Conservation (phyloP, 148 eudicot genomes). For the Heliosperma pusillum region DNA sequence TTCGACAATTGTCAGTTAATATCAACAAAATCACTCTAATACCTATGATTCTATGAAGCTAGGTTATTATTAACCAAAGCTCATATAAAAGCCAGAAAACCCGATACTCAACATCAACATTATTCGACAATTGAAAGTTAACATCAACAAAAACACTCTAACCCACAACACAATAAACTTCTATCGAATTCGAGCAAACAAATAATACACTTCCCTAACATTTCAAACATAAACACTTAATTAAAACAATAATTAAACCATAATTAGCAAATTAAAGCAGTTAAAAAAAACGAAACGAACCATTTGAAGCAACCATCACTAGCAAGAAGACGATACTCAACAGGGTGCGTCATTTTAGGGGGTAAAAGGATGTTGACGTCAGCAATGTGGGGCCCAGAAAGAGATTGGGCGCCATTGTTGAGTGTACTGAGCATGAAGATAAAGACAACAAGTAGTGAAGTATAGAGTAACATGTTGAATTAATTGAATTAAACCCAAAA, state of each 20-base stretch:
- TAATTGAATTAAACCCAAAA: neutral
- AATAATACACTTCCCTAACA: neutral
- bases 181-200: neutral
- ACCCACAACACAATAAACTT: neutral
- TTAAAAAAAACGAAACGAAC: conserved; percentile 24
- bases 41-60: no score
- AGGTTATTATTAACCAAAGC: no score
- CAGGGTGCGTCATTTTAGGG: conserved; percentile 76
- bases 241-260: neutral
- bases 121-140: no score
- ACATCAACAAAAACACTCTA: no score
- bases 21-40: no score
- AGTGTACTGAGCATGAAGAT: conserved; percentile 10
- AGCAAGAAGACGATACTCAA: conserved; percentile 78
- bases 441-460: neutral
- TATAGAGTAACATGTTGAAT: neutral
- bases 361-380: conserved; percentile 84
- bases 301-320: conserved; percentile 91
- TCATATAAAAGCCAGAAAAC: no score
- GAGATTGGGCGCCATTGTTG: conserved; percentile 14
- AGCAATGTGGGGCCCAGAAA: conserved; percentile 76
- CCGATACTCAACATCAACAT: no score
- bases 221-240: neutral
- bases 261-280: neutral
- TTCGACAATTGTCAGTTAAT: no score